Percentiles rank a stretch among this genome's conserved stretches.
Conservation (phyloP, 495 filamentous ascomycete genomes). For the Penicillium flavigenum region DNA sequence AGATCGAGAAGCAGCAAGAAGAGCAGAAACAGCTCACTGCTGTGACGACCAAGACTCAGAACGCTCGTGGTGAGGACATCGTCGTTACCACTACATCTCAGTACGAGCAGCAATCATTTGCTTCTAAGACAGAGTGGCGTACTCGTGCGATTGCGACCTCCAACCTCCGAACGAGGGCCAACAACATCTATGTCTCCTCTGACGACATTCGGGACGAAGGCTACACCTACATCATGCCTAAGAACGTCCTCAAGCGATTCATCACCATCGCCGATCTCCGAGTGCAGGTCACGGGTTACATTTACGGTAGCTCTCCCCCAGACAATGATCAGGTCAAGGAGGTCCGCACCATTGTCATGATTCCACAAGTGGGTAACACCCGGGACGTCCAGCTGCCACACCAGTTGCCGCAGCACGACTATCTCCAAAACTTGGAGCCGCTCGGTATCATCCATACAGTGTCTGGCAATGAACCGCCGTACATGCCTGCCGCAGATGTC, state of each 20-base stretch:
- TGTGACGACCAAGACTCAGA: constrained; percentile 97
- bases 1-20: constrained; percentile 98
- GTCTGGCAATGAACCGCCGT: constrained; percentile 89
- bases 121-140: constrained; percentile 98
- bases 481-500: constrained; percentile 93
- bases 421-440: constrained; percentile 83
- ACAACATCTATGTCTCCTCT: constrained; percentile 98
- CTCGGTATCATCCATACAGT: constrained; percentile 95
- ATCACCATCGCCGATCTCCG: constrained; percentile 97
- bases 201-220: constrained; percentile 82
- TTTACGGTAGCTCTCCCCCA: constrained; percentile 89
- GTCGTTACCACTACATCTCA: constrained; percentile 97
- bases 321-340: constrained; percentile 98
- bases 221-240: constrained; percentile 96
- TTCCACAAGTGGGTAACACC: constrained; percentile 92
- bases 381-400: constrained; percentile 90
- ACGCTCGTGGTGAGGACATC: constrained; percentile 96
- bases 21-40: constrained; percentile 96
- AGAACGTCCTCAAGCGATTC: constrained; percentile 98
- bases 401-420: constrained; percentile 90
- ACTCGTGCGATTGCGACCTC: constrained; percentile 95
- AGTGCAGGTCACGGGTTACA: constrained; percentile 91
- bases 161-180: constrained; percentile 89
- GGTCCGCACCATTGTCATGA: constrained; percentile 92
- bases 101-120: constrained; percentile 95